Base-by-base conservation (phyloP, 1,284 basidiomycete genomes). In the Schizophyllum commune region DNA sequence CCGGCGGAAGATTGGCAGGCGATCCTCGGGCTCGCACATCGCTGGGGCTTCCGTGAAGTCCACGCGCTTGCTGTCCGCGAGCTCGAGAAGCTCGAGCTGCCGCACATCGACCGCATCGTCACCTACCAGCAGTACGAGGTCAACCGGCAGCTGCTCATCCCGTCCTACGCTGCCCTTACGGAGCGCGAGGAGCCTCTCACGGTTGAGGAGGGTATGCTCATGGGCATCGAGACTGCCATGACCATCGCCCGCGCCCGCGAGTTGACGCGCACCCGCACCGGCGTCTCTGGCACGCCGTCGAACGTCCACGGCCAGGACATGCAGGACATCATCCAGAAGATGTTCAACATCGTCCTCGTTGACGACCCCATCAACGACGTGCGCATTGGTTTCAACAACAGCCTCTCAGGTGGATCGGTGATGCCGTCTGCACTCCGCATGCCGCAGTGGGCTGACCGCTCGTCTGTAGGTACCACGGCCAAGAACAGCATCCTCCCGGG, bases 41-140 rank as follows among this genome's bases (percentile, higher is more conserved):
- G 75, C 22, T 90, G 88, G 88, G 62, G 69, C 0, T 90, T 90
- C 70, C 63, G 67, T 1, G 83, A 86, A 58, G 80, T 90, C 11
- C 82, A 84, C 62, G 70, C 71, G 5, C 80, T 90, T 1, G 81
- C 81, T 0, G 72, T 85, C 4, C 80, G 83, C 9, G 83, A 89
- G 62, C 79, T 89, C 1, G 84, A 89, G 66, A 80, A 77, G 67
- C 72, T 83, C 21, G 63, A 69, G 0, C 68, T 79, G 59, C 60
- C 67, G 6, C 73, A 78, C 52, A 79, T 89, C 58, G 77, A 81
- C 19, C 83, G 86, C 0, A 79, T 89, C 55, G 78, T 80, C 54
- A 80, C 83, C 52, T 88, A 89, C 60, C 77, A 79, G 47, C 74
- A 72, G 20, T 83, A 83, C 70, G 34, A 39, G 34, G 34, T 39